Conservation (phyloP, 805 yeast genomes). For the Metschnikowia bowlesiae region DNA sequence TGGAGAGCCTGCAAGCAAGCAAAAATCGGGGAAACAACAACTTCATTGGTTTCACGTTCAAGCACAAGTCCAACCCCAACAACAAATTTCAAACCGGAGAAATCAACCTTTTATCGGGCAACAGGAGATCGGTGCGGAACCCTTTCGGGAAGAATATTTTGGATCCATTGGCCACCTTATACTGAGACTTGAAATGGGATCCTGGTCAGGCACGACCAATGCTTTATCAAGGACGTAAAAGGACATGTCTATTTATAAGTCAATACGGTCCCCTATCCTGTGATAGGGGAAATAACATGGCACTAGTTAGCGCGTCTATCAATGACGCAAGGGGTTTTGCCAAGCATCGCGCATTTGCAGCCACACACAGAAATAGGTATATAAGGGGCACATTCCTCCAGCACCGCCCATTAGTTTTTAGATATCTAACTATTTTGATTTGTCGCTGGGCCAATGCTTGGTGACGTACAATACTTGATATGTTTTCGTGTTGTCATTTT, state of each 20-base stretch:
- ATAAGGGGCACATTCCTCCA: background rate
- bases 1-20: conserved; percentile 47
- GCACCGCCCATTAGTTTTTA: background rate
- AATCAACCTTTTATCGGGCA: conserved; percentile 31
- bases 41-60: conserved; percentile 93
- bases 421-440: background rate
- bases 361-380: background rate
- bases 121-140: conserved; percentile 8
- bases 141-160: conserved; percentile 24
- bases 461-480: too few relatives aligned
- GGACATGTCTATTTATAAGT: too few relatives aligned
- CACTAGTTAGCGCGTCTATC: too few relatives aligned
- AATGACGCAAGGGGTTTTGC: background rate
- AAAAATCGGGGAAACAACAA: conserved; percentile 46
- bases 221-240: too few relatives aligned
- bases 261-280: too few relatives aligned
- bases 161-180: conserved; percentile 43
- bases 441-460: too few relatives aligned
- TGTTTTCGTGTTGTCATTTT: too few relatives aligned
- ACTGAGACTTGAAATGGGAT: conserved; percentile 16
- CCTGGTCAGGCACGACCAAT: too few relatives aligned
- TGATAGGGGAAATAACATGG: too few relatives aligned
- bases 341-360: background rate
- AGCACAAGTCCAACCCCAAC: conserved; percentile 67
- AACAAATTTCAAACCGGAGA: conserved; percentile 40